Evolutionary conservation across 495 filamentous ascomycete species (phyloP).

Genomic region (Lasiosphaeris hirsuta): DNA sequence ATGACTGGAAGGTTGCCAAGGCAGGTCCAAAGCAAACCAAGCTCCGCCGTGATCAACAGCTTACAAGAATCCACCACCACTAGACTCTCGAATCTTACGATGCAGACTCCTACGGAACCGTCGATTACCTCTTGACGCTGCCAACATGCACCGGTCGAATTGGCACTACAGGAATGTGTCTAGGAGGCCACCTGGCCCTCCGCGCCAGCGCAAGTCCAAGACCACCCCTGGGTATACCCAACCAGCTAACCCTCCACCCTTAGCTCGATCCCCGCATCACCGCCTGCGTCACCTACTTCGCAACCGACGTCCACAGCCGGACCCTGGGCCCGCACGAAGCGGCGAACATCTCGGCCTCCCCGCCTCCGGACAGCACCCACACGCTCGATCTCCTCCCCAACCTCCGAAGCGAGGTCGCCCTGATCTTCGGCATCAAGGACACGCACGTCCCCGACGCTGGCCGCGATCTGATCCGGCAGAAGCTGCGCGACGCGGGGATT

Average conservation of each 20-base stretch:
- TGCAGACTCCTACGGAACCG: slow-evolving; percentile 71
- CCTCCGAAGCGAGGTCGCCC: slow-evolving; percentile 74
- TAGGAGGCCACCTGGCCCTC: slow-evolving; percentile 87
- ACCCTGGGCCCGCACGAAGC: slow-evolving; percentile 57
- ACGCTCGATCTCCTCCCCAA: slow-evolving; percentile 50
- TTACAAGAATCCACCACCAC: background rate
- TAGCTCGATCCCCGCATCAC: slow-evolving; percentile 68
- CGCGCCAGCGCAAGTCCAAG: slow-evolving; percentile 57
- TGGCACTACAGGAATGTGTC: slow-evolving; percentile 91
- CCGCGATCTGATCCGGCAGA: slow-evolving; percentile 80
- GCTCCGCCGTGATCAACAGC: background rate
- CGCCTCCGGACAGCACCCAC: slow-evolving; percentile 35
- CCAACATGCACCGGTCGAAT: slow-evolving; percentile 81
- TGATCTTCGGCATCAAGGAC: slow-evolving; percentile 92
- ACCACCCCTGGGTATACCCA: background rate
- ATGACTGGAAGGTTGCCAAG: slow-evolving; percentile 81
- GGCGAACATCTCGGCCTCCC: slow-evolving; percentile 30
- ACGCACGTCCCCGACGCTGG: slow-evolving; percentile 85
- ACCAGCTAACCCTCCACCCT: background rate
- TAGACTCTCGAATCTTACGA: slow-evolving; percentile 85
- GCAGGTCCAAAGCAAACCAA: slow-evolving; percentile 27
- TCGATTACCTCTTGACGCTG: slow-evolving; percentile 70
- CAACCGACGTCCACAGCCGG: slow-evolving; percentile 80
- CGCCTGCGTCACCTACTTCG: slow-evolving; percentile 84
- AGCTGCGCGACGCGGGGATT: slow-evolving; percentile 70